Evolutionary conservation across 2,329 filamentous ascomycete species (phyloP).

Genomic region (Amauroascus niger): DNA sequence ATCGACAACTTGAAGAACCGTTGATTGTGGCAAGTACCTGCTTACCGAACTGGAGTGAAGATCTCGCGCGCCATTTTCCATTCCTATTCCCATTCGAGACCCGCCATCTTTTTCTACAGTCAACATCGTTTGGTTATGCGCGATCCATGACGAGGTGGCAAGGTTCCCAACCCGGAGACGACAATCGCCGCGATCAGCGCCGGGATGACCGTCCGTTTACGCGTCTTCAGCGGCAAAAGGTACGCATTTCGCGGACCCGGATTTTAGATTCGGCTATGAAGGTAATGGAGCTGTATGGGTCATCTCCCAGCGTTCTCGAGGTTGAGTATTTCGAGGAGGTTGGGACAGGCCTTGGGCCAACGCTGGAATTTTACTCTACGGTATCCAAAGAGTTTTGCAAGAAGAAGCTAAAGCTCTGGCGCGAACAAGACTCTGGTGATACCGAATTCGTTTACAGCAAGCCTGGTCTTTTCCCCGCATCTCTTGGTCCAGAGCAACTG

Average conservation of each 20-base stretch:
- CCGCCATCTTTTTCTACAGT: constrained; percentile 90
- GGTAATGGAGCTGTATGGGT: constrained; percentile 96
- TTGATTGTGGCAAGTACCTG: constrained; percentile 96
- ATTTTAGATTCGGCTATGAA: constrained; percentile 95
- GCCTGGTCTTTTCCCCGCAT: constrained; percentile 81
- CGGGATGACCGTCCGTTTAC: constrained; percentile 85
- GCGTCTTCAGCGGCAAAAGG: constrained; percentile 86
- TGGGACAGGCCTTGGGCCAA: constrained; percentile 88
- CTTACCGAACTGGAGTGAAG: constrained; percentile 90
- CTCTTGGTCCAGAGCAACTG: constrained; percentile 70
- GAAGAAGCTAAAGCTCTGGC: constrained; percentile 94
- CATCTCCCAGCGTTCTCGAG: constrained; percentile 90
- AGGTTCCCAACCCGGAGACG: constrained; percentile 72
- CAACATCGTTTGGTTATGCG: constrained; percentile 95
- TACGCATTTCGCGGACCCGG: constrained; percentile 89
- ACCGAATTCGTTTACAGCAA: constrained; percentile 79
- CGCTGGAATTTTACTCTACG: constrained; percentile 93
- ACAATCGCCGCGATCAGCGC: constrained; percentile 68
- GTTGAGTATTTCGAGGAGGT: constrained; percentile 99
- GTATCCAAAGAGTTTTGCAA: constrained; percentile 96
- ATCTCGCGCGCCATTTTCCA: constrained; percentile 82
- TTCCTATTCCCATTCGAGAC: constrained; percentile 99
- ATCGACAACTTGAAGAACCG: constrained; percentile 91
- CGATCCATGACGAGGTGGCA: constrained; percentile 98
- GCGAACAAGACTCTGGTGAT: constrained; percentile 65